Conservation (phyloP, 352 stramenopile genomes). For the Peronospora belbahrii region DNA sequence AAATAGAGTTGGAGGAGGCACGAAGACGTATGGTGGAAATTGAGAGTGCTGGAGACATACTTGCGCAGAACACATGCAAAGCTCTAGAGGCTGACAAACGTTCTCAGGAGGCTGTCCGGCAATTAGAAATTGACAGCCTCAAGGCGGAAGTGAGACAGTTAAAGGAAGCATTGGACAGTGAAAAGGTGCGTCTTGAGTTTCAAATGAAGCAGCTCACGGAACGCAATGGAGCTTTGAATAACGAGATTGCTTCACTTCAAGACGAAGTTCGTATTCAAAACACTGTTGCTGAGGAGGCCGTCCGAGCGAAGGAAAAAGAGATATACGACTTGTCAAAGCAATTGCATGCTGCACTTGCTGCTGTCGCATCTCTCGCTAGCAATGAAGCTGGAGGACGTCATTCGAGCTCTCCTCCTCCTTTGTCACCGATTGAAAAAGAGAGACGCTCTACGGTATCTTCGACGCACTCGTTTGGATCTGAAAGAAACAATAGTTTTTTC, state of each 20-base stretch:
- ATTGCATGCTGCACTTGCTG: slow-evolving; percentile 33
- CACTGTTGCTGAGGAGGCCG: slow-evolving; percentile 31
- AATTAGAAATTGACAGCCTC: slow-evolving; percentile 25
- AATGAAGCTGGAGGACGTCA: slow-evolving; percentile 19
- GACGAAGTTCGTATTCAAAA: slow-evolving; percentile 33
- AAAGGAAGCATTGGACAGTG: slow-evolving; percentile 15
- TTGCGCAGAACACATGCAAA: slow-evolving; percentile 17
- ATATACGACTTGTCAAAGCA: slow-evolving; percentile 40
- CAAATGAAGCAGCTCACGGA: slow-evolving; percentile 31
- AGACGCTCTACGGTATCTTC: slow-evolving; percentile 34
- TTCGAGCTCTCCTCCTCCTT: slow-evolving; percentile 17
- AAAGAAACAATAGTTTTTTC: slow-evolving; percentile 31
- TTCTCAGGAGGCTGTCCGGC: slow-evolving; percentile 15
- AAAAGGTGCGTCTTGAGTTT: slow-evolving; percentile 25
- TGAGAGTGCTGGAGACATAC: slow-evolving; percentile 8
- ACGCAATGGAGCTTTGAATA: slow-evolving; percentile 27
- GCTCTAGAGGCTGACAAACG: slow-evolving; percentile 28
- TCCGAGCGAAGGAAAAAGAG: slow-evolving; percentile 48
- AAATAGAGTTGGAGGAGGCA: slow-evolving; percentile 29
- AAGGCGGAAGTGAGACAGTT: slow-evolving; percentile 30
- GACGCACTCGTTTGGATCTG: slow-evolving; percentile 26
- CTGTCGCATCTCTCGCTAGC: slow-evolving; percentile 17
- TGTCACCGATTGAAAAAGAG: slow-evolving; percentile 32
- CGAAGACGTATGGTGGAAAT: slow-evolving; percentile 22
- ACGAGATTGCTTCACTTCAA: slow-evolving; percentile 26